Base-by-base conservation (phyloP, 192 early-diverging fungal genomes). In the Spizellomyces sp. region DNA sequence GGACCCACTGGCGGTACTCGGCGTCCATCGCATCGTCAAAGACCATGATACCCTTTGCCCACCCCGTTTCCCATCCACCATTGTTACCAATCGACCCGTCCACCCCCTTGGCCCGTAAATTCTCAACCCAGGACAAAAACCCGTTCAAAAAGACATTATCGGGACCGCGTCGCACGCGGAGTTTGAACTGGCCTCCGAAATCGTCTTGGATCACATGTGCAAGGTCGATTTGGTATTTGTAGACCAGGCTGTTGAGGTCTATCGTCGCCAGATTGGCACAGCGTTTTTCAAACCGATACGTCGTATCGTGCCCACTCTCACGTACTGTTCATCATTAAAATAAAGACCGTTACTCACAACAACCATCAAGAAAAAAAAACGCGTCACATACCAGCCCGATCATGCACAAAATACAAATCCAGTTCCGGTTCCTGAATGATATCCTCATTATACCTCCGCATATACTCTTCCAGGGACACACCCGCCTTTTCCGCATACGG, bases 251-350 rank as follows among this genome's bases (percentile, higher is more conserved):
- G 77, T 96, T 97, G 59, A 99, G 83, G 77, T 99, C 98, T 62
- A 98, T 86, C 0, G 96, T 98, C 15, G 92, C 94, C 73, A 99
- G 79, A 70, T 93, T 84, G 0, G 96, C 98, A 74, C 95, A 96
- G 46, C 89, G 83, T 43, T 89, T 88, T 74, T 99, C 98, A 42
- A 95, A 90, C 5, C 96, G 83, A 77, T 99, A 98, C 9, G 95
- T 93, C 0, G 96, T 98, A 78, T 99, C 96, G 80, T 99, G 96
- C 14, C 96, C 96, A 43, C 94, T 95, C 81, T 98, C 95, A 62
- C 96, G 91, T 4, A 96, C 95, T 77, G 60, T n/a, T 36, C 8
- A 61, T 17, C 9, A 21, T 48, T 19, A 10, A 69, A 44, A 70
- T 36, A 50, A 27, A 27, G 4, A 64, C 0, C 45, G 48, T 7